These are phyloP conservation scores for Eutypella sp. DNA, from an alignment of 2,329 filamentous ascomycete species.

Conservation along the genomic window DNA sequence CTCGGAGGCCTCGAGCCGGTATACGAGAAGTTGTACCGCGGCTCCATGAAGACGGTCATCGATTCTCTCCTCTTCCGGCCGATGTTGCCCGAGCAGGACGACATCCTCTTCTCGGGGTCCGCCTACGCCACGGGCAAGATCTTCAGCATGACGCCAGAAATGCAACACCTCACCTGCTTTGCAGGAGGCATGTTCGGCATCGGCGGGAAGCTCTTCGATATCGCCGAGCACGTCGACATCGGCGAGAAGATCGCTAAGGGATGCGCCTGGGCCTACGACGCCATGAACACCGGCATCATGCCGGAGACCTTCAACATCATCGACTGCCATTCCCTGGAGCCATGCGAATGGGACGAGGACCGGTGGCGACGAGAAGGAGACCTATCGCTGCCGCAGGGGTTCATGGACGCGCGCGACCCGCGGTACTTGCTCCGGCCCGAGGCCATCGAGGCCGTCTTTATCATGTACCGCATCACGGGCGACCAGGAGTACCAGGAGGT, in stretches of 20 bases:
- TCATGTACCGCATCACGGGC: constrained; percentile 49
- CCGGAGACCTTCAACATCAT: constrained; percentile 48
- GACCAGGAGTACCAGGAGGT: constrained; percentile 41
- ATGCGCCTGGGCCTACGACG: constrained; percentile 55
- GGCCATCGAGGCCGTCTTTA: constrained; percentile 49
- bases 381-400: constrained; percentile 47
- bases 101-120: constrained; percentile 58
- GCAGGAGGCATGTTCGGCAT: constrained; percentile 45
- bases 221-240: constrained; percentile 39
- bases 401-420: constrained; percentile 50
- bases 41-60: constrained; percentile 53
- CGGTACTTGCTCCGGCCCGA: constrained; percentile 47
- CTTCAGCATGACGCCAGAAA: constrained; percentile 26
- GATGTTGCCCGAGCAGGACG: constrained; percentile 53
- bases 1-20: constrained; percentile 56
- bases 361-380: constrained; percentile 18
- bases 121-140: constrained; percentile 21
- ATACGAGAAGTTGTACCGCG: constrained; percentile 62
- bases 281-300: constrained; percentile 53
- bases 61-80: constrained; percentile 65
- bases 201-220: constrained; percentile 39
- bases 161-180: constrained; percentile 43
- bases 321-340: constrained; percentile 32
- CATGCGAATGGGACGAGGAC: constrained; percentile 39
- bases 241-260: constrained; percentile 46